Conservation (phyloP, 1,284 basidiomycete genomes). For the Cryptococcus sp. region DNA sequence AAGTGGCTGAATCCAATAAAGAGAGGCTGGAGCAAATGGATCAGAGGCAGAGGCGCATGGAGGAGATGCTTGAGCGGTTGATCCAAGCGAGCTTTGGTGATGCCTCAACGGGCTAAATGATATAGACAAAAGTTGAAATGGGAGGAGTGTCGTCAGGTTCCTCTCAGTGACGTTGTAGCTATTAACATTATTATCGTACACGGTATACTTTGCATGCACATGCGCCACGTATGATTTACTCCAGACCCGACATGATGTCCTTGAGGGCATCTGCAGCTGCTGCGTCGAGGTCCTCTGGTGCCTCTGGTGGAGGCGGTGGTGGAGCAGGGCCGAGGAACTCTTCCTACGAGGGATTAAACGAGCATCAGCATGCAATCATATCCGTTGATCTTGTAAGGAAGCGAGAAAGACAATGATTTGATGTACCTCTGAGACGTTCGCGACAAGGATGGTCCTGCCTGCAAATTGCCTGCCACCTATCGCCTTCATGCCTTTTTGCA, state of each 20-base stretch:
- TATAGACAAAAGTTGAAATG: too few relatives aligned
- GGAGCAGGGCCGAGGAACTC: conserved; percentile 51
- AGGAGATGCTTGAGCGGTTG: conserved; percentile 38
- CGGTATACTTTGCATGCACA: too few relatives aligned
- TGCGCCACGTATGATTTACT: too few relatives aligned
- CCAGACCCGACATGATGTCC: conserved; percentile 39
- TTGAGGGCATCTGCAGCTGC: conserved; percentile 40
- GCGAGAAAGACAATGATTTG: not conserved
- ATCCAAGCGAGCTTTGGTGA: conserved; percentile 1
- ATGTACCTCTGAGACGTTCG: conserved; percentile 51
- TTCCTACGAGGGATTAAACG: conserved; percentile 27
- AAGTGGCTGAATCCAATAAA: conserved; percentile 16
- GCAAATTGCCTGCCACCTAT: conserved; percentile 90
- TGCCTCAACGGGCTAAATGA: too few relatives aligned
- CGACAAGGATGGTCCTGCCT: conserved; percentile 74
- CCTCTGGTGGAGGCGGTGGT: conserved; percentile 37
- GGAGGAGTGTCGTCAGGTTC: too few relatives aligned
- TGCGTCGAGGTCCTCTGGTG: conserved; percentile 36
- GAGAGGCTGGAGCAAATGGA: conserved; percentile 41
- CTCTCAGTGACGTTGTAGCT: too few relatives aligned
- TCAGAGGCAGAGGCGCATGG: conserved; percentile 44
- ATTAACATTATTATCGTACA: too few relatives aligned
- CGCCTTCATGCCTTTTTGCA: conserved; percentile 71
- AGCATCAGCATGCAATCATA: conserved; percentile 4
- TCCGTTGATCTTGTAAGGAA: not conserved